Evolutionary conservation across 179 eudicot species (phyloP).

Genomic region (Silene coronaria): DNA sequence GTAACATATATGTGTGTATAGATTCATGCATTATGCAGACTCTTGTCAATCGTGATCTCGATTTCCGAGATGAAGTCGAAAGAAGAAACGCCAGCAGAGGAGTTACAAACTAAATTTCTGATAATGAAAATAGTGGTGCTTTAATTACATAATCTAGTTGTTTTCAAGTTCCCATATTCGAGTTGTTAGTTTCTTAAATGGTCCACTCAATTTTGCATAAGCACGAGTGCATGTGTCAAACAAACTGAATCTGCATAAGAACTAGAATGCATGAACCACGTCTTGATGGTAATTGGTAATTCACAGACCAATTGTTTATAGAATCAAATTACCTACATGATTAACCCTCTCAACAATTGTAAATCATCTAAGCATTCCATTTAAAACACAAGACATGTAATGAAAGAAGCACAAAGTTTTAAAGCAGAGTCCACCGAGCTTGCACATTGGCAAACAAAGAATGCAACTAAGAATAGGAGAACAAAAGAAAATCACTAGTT

Average conservation of each 20-base stretch:
- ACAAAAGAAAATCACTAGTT: neutral
- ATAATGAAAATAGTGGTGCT: neutral
- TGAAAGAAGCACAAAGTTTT: neutral
- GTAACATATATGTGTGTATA: conserved; percentile 5
- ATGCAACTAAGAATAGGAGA: neutral
- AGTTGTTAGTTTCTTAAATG: neutral
- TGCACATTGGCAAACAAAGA: neutral
- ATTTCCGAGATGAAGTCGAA: conserved; percentile 4
- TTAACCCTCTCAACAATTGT: neutral
- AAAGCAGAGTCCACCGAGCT: neutral
- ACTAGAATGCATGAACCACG: neutral
- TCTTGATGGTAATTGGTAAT: neutral
- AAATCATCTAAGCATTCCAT: neutral
- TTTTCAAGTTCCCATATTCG: conserved; percentile 10
- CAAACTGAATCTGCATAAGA: neutral
- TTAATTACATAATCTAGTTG: conserved; percentile 4
- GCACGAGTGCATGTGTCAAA: neutral
- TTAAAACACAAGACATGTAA: neutral
- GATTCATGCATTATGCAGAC: conserved; percentile 3
- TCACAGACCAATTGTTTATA: neutral
- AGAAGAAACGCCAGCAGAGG: conserved; percentile 3
- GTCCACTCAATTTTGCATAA: neutral
- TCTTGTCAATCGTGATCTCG: neutral
- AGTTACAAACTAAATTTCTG: neutral
- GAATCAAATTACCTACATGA: neutral